Base-by-base conservation (phyloP, 2,329 filamentous ascomycete species). In the Sporothrix mexicana region DNA sequence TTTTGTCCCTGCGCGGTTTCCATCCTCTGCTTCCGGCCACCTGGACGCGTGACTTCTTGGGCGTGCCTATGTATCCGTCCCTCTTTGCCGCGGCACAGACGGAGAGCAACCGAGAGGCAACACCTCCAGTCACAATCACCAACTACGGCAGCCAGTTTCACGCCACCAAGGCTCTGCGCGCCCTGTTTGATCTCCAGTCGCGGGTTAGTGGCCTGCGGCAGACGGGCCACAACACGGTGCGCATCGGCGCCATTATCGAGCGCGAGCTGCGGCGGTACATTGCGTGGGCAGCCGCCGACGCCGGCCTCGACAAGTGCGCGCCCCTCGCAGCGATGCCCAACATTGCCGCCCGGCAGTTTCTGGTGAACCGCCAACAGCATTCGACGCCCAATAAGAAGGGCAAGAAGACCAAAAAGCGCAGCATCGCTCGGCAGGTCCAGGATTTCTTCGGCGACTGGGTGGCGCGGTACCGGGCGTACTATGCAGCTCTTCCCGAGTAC, bases 291-390 rank as follows among this genome's bases (percentile, higher is more conserved):
- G 73, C 78, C 36, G 72, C 76, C 30, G 81, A 82, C 71, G 78
- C 76, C 1, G 77, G 78, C 0, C 74, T 82, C 1, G 75, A 77
- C 51, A 71, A 69, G 9, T 76, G 72, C 55, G 69, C 36, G 20
- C 75, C 74, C 2, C 67, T 76, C 9, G 74, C 71, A 15, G 72
- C 53, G 15, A 76, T 77, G 74, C 73, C 98, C 71, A 78, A 78
- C 64, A 74, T 78, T 10, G 59, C 72, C n/a, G 76, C 75, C 15
- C 74, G 76, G 73, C 75, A 71, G 72, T 68, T 76, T 74, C 17
- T 49, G 17, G 69, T 66, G n/a, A 53, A 53, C 43, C 53, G 12
- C 7, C 45, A 45, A 43, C 45, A 55, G 55, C 47, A 49, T 17
- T 15, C 62, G n/a, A 8, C 7, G 51, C 57, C 49, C 15, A 66